Evolutionary conservation across 129 eudicot species (phyloP).

Genomic region (Silybum marianum): DNA sequence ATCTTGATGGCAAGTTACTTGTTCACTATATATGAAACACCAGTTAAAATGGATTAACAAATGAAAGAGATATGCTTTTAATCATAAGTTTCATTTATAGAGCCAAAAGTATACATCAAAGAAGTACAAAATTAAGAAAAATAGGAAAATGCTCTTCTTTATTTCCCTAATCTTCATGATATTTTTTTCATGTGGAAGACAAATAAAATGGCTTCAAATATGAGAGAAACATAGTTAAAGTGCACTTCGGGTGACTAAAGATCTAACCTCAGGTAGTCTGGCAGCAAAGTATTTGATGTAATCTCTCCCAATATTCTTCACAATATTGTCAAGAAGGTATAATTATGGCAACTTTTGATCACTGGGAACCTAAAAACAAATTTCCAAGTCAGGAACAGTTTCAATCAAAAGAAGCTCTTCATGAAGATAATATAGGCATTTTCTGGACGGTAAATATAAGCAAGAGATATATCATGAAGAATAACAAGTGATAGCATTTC

Average conservation of each 20-base stretch:
- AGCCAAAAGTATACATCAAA: constrained; percentile 16
- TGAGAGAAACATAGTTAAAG: constrained; percentile 20
- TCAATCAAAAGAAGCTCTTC: constrained; percentile 17
- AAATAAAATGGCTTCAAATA: constrained; percentile 4
- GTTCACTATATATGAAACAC: neutral
- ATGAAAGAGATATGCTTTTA: constrained; percentile 21
- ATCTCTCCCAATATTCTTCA: constrained; percentile 95
- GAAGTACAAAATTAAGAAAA: constrained; percentile 18
- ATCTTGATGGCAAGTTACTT: constrained; percentile 10
- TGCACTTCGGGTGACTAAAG: constrained; percentile 30
- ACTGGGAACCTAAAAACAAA: constrained; percentile 74
- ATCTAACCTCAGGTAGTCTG: constrained; percentile 91
- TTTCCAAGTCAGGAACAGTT: constrained; percentile 41
- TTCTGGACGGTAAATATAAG: constrained; percentile 6
- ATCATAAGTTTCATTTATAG: constrained; percentile 24
- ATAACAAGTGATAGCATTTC: neutral
- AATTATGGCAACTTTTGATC: constrained; percentile 96
- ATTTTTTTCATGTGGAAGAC: constrained; percentile 4
- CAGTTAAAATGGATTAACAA: constrained; percentile 12
- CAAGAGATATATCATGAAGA: constrained; percentile 6
- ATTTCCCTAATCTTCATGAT: constrained; percentile 12
- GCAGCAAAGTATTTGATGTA: constrained; percentile 82
- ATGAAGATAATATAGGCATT: constrained; percentile 15
- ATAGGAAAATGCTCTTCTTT: constrained; percentile 13
- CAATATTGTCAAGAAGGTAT: constrained; percentile 91